Percentiles rank a stretch among this genome's conserved stretches.
Conservation (phyloP, 2,329 filamentous ascomycete genomes). For the Fusarium fracticaudum region DNA sequence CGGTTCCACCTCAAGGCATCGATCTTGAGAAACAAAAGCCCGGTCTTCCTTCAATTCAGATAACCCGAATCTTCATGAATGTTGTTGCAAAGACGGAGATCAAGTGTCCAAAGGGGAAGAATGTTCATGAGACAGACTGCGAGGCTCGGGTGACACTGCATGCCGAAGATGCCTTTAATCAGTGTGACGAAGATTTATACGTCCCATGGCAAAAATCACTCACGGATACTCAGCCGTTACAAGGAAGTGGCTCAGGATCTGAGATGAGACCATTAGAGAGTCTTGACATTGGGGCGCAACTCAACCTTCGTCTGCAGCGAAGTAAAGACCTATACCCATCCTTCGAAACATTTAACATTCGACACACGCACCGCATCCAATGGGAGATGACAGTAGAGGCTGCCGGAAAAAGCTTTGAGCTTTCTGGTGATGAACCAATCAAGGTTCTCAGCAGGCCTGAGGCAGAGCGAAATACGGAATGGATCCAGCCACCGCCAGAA, state of each 20-base stretch:
- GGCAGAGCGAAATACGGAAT: neutral
- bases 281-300: neutral
- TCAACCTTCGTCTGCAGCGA: neutral
- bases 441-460: neutral
- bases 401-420: neutral
- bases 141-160: neutral
- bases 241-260: neutral
- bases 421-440: neutral
- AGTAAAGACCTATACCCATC: neutral
- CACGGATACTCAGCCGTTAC: rapidly evolving
- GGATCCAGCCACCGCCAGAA: neutral
- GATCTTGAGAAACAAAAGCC: neutral
- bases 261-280: neutral
- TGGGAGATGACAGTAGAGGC: neutral
- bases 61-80: neutral
- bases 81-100: neutral
- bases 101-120: neutral
- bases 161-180: neutral
- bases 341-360: neutral
- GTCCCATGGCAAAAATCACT: neutral
- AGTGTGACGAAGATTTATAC: neutral
- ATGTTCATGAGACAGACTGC: neutral
- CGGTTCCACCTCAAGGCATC: neutral
- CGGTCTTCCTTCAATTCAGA: neutral
- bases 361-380: neutral